Percentiles rank a stretch among this genome's conserved stretches.
These are phyloP conservation scores for Hyaloscypha bicolor DNA, from an alignment of 495 filamentous ascomycete species.

Conservation along the genomic window DNA sequence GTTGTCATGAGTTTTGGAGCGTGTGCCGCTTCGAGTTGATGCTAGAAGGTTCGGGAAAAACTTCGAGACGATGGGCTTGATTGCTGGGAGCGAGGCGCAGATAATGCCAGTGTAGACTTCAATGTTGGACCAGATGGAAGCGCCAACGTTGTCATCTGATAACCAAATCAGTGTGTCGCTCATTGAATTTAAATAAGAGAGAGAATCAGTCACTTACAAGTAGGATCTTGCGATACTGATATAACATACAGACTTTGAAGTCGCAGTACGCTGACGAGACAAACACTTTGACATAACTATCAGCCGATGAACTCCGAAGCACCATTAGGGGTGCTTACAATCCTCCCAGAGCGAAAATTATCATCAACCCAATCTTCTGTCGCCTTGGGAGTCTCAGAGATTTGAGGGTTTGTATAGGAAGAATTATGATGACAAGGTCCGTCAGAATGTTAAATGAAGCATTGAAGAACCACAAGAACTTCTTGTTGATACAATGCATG, in stretches of 20 bases:
- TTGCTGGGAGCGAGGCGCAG: conserved; percentile 38
- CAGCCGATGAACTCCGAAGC: background rate
- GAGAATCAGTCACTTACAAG: conserved; percentile 30
- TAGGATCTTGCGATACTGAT: conserved; percentile 37
- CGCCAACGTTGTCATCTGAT: conserved; percentile 31
- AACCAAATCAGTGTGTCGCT: background rate
- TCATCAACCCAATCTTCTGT: conserved; percentile 49
- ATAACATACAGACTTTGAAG: conserved; percentile 45
- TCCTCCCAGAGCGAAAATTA: conserved; percentile 51
- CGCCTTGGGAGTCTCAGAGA: conserved; percentile 42
- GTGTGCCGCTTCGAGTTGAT: background rate
- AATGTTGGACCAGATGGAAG: conserved; percentile 49
- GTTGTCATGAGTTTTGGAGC: background rate
- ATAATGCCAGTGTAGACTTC: conserved; percentile 41
- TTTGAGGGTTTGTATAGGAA: conserved; percentile 51
- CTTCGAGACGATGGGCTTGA: conserved; percentile 43
- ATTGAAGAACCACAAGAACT: conserved; percentile 42
- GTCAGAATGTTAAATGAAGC: conserved; percentile 53
- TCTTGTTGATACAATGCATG: conserved; percentile 50
- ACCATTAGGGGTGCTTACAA: conserved; percentile 30
- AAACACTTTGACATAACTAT: conserved; percentile 5
- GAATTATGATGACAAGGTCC: conserved; percentile 51
- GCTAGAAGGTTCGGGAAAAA: conserved; percentile 41
- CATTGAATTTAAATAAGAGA: background rate
- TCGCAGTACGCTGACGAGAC: conserved; percentile 40